Percentiles rank a stretch among this genome's conserved stretches.
Evolutionary conservation across 2,329 filamentous ascomycete species (phyloP).

Genomic region (Aspergillus pseudotamarii): DNA sequence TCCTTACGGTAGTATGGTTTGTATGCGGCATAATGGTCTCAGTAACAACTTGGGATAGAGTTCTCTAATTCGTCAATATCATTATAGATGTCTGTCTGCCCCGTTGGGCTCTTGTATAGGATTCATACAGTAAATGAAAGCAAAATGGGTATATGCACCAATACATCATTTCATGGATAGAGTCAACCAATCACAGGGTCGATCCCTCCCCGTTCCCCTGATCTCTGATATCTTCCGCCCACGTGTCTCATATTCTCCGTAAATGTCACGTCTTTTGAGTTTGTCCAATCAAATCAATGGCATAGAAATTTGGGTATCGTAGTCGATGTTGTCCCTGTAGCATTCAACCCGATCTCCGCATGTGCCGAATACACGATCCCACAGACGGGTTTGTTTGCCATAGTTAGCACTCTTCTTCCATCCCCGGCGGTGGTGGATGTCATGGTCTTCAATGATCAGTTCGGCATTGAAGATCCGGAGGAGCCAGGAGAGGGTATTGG

Average conservation of each 20-base stretch:
- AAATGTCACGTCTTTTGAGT: background rate
- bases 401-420: conserved; percentile 45
- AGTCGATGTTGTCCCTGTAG: conserved; percentile 35
- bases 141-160: background rate
- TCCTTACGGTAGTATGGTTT: too few species aligned
- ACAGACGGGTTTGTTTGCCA: conserved; percentile 44
- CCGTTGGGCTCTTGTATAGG: background rate
- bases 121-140: background rate
- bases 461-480: conserved; percentile 38
- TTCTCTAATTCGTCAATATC: background rate
- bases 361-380: conserved; percentile 42
- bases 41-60: too few species aligned
- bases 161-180: background rate
- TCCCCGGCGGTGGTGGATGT: conserved; percentile 43
- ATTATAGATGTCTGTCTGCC: background rate
- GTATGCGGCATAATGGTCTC: too few species aligned
- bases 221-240: background rate
- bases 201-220: background rate
- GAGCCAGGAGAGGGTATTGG: conserved; percentile 39
- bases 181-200: background rate
- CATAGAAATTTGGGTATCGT: conserved; percentile 26
- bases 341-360: conserved; percentile 42
- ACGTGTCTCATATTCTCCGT: background rate
- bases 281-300: conserved; percentile 28
- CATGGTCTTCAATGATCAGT: conserved; percentile 48